Evolutionary conservation across 768 basidiomycete species (phyloP), one percentile per base, ranked within the genome.

Genomic region (Gyrodon lividus): DNA sequence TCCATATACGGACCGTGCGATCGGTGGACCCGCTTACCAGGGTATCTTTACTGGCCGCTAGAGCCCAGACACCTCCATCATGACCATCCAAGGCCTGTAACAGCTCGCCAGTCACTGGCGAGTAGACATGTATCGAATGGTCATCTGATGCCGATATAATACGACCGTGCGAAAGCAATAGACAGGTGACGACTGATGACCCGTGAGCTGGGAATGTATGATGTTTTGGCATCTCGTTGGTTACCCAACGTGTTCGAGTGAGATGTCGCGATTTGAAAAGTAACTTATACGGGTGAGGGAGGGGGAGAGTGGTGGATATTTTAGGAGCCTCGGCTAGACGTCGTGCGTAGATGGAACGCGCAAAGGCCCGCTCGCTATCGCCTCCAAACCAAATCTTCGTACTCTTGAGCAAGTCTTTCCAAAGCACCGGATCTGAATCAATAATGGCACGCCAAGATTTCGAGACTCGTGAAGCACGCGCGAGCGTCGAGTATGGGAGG

Each of bases 131-230:
- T 63, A 98, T 97, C 4, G 92, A 90, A 61, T 98, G 92, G 70
- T 98, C 95, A 69, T 99, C 96, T 0, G 93, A 96, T 10, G 96
- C 95, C 10, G 92, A 94, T 62, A 99, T 92, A 71, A 99, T 92
- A 54, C 95, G 92, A 26, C 90, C 89, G 54, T 85, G 84, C 44
- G 96, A 97, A 74, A 99, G 92, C 60, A 98, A 82, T 41, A 98
- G 83, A 68, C 94, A 97, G 37, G 96, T 99, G 66, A 99, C 93
- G 55, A 98, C 96, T 20, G 87, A 85, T 40, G 82, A 82, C 0
- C 92, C 92, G 59, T 94, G 90, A 10, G 94, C 94, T 1, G 87
- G 79, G 74, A 98, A 96, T 4, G 86, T 85, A 45, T 86, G 74
- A 51, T 89, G 87, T 57, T 82, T 87, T 13, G 86, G 90, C 51